A percentile compares a stretch with the other conserved stretches of the same genome.
phyloP scores from a whole-genome alignment of 805 yeast species.

The Kregervanrija fluxuum region DNA sequence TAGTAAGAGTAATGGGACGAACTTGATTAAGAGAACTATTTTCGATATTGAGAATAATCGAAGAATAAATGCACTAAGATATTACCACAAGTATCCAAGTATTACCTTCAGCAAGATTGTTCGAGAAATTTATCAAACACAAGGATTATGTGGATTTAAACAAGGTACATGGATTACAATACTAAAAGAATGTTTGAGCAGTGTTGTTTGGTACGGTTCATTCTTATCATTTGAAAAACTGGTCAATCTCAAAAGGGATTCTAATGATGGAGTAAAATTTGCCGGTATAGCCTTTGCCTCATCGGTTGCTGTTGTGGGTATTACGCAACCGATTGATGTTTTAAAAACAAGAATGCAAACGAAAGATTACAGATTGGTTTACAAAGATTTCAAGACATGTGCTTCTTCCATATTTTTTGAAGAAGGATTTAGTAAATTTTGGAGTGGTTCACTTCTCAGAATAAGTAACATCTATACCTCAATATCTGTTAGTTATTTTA shows the following conservation, averaged over 20 bases:
- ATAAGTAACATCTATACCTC: slow-evolving; percentile 61
- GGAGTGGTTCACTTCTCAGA: slow-evolving; percentile 64
- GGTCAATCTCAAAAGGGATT: slow-evolving; percentile 44
- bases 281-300: slow-evolving; percentile 45
- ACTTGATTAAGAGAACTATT: slow-evolving; percentile 4
- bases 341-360: slow-evolving; percentile 83
- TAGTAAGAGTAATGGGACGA: neutral
- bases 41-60: neutral
- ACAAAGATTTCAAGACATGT: slow-evolving; percentile 56
- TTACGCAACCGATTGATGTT: slow-evolving; percentile 86
- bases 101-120: slow-evolving; percentile 44
- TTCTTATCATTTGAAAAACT: slow-evolving; percentile 73
- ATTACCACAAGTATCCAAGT: slow-evolving; percentile 48
- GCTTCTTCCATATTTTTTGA: slow-evolving; percentile 40
- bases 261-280: slow-evolving; percentile 32
- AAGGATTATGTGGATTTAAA: slow-evolving; percentile 71
- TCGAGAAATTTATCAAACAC: slow-evolving; percentile 58
- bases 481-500: slow-evolving; percentile 61
- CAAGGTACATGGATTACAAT: slow-evolving; percentile 84
- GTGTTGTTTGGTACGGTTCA: slow-evolving; percentile 78
- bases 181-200: slow-evolving; percentile 67
- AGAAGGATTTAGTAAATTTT: slow-evolving; percentile 40
- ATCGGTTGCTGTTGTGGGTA: slow-evolving; percentile 62
- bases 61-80: slow-evolving; percentile 15
- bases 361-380: slow-evolving; percentile 48